Percentiles rank a stretch among this genome's conserved stretches.
Evolutionary conservation across 208 protist species (phyloP).

Genomic region (Trypanosoma melophagium): DNA sequence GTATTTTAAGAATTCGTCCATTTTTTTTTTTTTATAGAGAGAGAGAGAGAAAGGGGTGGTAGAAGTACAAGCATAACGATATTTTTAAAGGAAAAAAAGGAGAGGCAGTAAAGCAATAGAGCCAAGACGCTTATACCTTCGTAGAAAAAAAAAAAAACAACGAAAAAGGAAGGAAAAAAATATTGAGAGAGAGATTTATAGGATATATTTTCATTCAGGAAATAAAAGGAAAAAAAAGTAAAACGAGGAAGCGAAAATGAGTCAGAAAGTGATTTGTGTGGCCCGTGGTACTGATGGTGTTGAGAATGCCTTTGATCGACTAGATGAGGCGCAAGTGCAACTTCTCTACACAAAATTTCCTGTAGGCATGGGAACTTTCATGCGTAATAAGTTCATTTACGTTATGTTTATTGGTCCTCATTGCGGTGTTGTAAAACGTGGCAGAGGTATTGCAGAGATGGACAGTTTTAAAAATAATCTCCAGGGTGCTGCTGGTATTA

Average conservation of each 20-base stretch:
- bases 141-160: slow-evolving; percentile 26
- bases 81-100: slow-evolving; percentile 11
- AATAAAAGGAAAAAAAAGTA: slow-evolving; percentile 8
- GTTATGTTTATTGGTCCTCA: slow-evolving; percentile 74
- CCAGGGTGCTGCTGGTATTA: slow-evolving; percentile 58
- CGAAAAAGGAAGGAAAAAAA: too few relatives aligned
- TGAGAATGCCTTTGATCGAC: slow-evolving; percentile 54
- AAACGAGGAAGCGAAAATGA: not conserved
- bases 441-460: slow-evolving; percentile 65
- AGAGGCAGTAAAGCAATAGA: slow-evolving; percentile 5
- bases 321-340: slow-evolving; percentile 79
- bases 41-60: not conserved
- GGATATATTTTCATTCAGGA: too few relatives aligned
- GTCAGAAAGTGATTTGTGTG: slow-evolving; percentile 57
- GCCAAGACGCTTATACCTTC: too few relatives aligned
- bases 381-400: slow-evolving; percentile 85
- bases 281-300: slow-evolving; percentile 61
- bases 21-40: too few relatives aligned
- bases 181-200: too few relatives aligned
- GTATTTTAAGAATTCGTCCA: too few relatives aligned
- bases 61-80: slow-evolving; percentile 3
- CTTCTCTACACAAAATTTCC: slow-evolving; percentile 80
- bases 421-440: slow-evolving; percentile 77
- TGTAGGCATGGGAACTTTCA: slow-evolving; percentile 81
- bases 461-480: slow-evolving; percentile 52